Conservation (phyloP, 192 early-diverging fungal genomes). For the Chytriomyces confervae region DNA sequence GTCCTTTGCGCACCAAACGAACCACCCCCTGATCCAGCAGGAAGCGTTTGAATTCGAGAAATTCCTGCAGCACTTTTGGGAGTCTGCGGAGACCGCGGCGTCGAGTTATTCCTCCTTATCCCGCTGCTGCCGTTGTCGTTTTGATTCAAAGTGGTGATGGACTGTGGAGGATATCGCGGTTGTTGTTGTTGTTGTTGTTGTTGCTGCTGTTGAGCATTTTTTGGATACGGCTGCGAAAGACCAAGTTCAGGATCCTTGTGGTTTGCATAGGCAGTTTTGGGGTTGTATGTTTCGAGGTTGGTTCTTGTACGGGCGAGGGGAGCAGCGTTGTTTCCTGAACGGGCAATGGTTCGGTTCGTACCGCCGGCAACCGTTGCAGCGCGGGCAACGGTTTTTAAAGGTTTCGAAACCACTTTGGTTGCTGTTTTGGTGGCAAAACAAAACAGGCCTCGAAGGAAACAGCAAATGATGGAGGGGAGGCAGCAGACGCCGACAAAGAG, state of each 20-base stretch:
- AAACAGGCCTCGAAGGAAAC: constrained; percentile 21
- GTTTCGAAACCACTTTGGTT: not conserved
- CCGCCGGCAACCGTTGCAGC: not conserved
- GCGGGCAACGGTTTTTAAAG: not conserved
- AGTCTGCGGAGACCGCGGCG: not conserved
- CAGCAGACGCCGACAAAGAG: constrained; percentile 18
- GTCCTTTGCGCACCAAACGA: too few species aligned
- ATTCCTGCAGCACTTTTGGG: not conserved
- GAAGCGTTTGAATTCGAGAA: not conserved
- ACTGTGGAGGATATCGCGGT: not conserved
- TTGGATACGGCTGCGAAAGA: not conserved
- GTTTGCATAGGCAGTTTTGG: not conserved
- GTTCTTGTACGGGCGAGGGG: not conserved
- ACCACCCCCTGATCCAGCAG: not conserved
- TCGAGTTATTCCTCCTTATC: not conserved
- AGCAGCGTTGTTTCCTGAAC: not conserved
- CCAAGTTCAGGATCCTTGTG: not conserved
- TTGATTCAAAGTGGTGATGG: not conserved
- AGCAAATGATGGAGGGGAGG: constrained; percentile 21
- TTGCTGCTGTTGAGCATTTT: too few species aligned
- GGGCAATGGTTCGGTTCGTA: not conserved
- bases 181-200: too few species aligned
- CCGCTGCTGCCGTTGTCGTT: not conserved
- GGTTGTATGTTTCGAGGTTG: not conserved
- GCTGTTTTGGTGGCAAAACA: constrained; percentile 24